Evolutionary conservation across 352 stramenopile genomes (phyloP).

Genomic region (Globisporangium camurandrum): DNA sequence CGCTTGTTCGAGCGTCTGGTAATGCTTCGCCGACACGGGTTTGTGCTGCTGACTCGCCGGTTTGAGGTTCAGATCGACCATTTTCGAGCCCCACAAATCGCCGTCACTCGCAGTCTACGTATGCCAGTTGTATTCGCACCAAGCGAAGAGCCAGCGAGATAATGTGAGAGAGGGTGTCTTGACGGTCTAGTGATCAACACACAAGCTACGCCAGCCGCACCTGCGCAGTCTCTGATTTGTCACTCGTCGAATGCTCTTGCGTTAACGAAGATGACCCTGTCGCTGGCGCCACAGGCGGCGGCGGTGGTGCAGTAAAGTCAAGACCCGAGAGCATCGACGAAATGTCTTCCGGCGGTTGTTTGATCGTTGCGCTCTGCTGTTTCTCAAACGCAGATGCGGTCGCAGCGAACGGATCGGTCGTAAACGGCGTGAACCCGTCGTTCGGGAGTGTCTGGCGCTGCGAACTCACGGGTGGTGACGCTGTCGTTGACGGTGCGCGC

Average conservation of each 20-base stretch:
- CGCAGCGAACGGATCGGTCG: constrained; percentile 10
- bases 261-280: constrained; percentile 13
- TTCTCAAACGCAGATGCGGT: constrained; percentile 2
- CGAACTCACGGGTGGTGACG: neutral
- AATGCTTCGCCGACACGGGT: constrained; percentile 32
- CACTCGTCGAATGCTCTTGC: constrained; percentile 18
- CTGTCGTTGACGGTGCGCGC: constrained; percentile 7
- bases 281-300: constrained; percentile 29
- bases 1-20: constrained; percentile 71
- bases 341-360: constrained; percentile 39
- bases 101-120: constrained; percentile 38
- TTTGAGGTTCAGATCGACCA: constrained; percentile 74
- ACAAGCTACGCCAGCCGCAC: neutral
- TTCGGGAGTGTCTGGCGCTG: constrained; percentile 1
- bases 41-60: constrained; percentile 33
- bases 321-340: constrained; percentile 69
- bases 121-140: too few species aligned
- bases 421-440: constrained; percentile 10
- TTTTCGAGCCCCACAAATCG: constrained; percentile 64
- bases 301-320: constrained; percentile 55
- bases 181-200: neutral
- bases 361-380: constrained; percentile 4
- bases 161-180: neutral
- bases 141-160: too few species aligned
- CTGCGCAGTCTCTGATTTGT: constrained; percentile 7